Conservation (phyloP, 495 filamentous ascomycete genomes). For the Neurospora sp. region DNA sequence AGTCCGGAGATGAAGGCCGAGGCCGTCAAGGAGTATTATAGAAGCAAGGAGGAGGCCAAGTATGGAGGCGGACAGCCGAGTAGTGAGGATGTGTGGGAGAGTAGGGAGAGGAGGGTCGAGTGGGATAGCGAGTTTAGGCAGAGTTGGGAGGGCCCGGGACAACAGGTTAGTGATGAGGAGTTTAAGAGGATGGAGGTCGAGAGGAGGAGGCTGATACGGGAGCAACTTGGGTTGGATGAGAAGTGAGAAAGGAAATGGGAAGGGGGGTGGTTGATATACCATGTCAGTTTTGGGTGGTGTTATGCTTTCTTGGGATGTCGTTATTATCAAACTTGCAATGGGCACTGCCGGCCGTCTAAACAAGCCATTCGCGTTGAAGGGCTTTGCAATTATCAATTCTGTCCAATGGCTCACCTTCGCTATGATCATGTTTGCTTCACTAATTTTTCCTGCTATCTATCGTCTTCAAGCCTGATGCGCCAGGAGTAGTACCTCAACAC, state of each 20-base stretch:
- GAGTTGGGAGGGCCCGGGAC: constrained; percentile 39
- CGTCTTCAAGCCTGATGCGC: neutral
- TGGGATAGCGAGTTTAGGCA: constrained; percentile 33
- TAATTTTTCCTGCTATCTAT: neutral
- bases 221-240: constrained; percentile 23
- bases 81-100: constrained; percentile 89
- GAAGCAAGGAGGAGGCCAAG: constrained; percentile 55
- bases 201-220: constrained; percentile 30
- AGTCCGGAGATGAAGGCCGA: constrained; percentile 32
- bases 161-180: constrained; percentile 48
- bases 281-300: neutral
- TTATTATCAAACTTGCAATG: neutral
- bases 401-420: neutral
- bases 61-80: constrained; percentile 57
- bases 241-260: neutral
- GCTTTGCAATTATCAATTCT: neutral
- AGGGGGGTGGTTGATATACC: neutral
- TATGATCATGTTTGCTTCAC: neutral
- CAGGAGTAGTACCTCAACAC: too few species aligned
- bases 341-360: neutral
- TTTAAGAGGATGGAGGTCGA: constrained; percentile 44
- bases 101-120: constrained; percentile 42
- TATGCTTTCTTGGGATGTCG: neutral
- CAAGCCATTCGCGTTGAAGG: neutral
- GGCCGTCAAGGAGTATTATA: constrained; percentile 60